phyloP scores from a whole-genome alignment of 306 rosid species.

The Prunus mongolica region DNA sequence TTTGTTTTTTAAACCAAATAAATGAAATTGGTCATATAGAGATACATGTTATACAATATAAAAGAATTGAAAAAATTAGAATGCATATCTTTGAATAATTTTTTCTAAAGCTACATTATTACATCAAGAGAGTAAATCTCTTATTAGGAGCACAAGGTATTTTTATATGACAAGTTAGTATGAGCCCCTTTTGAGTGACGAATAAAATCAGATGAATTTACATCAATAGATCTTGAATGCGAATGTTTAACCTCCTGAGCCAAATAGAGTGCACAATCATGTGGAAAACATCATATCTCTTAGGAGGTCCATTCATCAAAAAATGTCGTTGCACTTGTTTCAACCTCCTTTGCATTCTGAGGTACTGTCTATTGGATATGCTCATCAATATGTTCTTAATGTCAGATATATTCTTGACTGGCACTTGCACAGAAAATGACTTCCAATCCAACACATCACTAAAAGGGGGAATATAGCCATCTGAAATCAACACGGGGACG shows the following conservation, averaged over 20 bases:
- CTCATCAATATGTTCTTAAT: slow-evolving; percentile 49
- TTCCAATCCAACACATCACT: slow-evolving; percentile 34
- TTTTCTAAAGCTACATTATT: too few relatives aligned
- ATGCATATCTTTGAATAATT: too few relatives aligned
- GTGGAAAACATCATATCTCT: slow-evolving; percentile 49
- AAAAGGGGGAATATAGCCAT: slow-evolving; percentile 32
- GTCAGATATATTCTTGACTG: slow-evolving; percentile 43
- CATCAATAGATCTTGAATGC: slow-evolving; percentile 23
- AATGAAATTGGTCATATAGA: too few relatives aligned
- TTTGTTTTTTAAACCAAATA: too few relatives aligned
- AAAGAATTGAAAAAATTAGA: too few relatives aligned
- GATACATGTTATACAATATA: too few relatives aligned
- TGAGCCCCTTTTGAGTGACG: too few relatives aligned
- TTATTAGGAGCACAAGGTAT: too few relatives aligned
- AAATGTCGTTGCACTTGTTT: slow-evolving; percentile 53
- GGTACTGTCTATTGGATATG: slow-evolving; percentile 40
- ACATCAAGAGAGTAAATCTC: too few relatives aligned
- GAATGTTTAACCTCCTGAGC: slow-evolving; percentile 55
- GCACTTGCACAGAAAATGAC: slow-evolving; percentile 43
- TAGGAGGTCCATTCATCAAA: slow-evolving; percentile 49
- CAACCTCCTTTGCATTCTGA: slow-evolving; percentile 39
- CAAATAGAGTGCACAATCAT: slow-evolving; percentile 60
- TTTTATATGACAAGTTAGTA: too few relatives aligned
- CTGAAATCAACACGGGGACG: slow-evolving; percentile 57
- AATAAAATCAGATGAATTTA: too few relatives aligned